Percentiles rank a stretch among this genome's conserved stretches.
Conservation (phyloP, 106 monocot genomes). For the Apostasia ramifera region DNA sequence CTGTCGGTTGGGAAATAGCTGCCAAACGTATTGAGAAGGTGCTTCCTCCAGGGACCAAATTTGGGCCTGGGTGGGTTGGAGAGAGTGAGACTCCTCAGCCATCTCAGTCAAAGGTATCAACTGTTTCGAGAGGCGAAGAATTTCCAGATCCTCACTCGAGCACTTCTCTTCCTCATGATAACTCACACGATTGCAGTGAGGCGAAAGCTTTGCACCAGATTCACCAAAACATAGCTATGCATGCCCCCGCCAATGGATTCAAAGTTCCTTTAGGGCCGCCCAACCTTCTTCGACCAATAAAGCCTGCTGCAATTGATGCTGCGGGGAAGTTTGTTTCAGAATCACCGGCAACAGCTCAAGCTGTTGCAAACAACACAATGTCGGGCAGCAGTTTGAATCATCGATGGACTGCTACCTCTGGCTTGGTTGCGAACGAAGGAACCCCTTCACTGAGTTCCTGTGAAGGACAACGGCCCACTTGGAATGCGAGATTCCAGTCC, state of each 20-base stretch:
- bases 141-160: background rate
- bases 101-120: slow-evolving; percentile 9
- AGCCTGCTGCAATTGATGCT: background rate
- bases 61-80: slow-evolving; percentile 82
- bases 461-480: slow-evolving; percentile 18
- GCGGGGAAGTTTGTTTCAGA: background rate
- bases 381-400: background rate
- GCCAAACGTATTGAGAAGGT: slow-evolving; percentile 51
- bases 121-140: background rate
- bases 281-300: too few relatives aligned
- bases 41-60: slow-evolving; percentile 68
- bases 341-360: background rate
- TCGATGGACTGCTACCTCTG: background rate
- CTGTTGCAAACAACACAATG: background rate
- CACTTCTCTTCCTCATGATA: slow-evolving; percentile 4
- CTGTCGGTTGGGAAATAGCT: slow-evolving; percentile 68
- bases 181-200: background rate
- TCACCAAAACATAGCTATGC: slow-evolving; percentile 14
- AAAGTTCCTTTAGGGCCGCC: slow-evolving; percentile 1
- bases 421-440: background rate
- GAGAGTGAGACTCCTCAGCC: slow-evolving; percentile 41
- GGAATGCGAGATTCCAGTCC: slow-evolving; percentile 49
- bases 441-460: background rate
- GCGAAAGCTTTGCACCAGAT: slow-evolving; percentile 8
- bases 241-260: slow-evolving; percentile 27